These are phyloP conservation scores for Chamaecrista fasciculata DNA, from an alignment of 306 rosid species.

Conservation along the genomic window DNA sequence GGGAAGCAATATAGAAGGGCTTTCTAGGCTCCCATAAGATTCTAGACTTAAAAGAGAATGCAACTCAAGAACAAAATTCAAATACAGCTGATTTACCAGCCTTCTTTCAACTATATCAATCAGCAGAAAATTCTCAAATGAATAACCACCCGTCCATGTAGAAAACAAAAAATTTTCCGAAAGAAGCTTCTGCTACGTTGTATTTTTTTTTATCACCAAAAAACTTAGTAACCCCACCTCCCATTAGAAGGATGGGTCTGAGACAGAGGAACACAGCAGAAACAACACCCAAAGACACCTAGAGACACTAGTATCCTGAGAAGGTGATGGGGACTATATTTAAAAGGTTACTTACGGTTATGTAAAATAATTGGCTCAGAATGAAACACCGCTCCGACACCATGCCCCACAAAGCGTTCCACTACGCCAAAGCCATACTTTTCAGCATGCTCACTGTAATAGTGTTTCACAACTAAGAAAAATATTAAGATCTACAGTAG, in stretches of 20 bases:
- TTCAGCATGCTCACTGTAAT: conserved; percentile 81
- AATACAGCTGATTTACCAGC: conserved; percentile 2
- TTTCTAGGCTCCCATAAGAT: not conserved
- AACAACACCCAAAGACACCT: too few species aligned
- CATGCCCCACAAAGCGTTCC: conserved; percentile 98
- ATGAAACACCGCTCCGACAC: conserved; percentile 91
- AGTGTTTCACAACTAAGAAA: conserved; percentile 28
- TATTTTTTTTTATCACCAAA: too few species aligned
- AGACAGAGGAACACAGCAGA: too few species aligned
- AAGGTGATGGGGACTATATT: not conserved
- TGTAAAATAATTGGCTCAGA: conserved; percentile 86
- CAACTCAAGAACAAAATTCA: not conserved
- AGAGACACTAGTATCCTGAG: too few species aligned
- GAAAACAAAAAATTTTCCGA: not conserved
- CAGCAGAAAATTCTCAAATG: conserved; percentile 3
- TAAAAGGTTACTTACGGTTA: conserved; percentile 56
- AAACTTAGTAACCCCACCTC: too few species aligned
- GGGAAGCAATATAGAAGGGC: not conserved
- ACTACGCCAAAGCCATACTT: conserved; percentile 77
- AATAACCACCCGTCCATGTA: not conserved
- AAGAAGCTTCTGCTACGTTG: too few species aligned
- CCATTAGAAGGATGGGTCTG: too few species aligned
- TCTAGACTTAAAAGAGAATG: not conserved
- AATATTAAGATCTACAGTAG: not conserved
- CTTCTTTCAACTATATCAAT: conserved; percentile 14